These are phyloP conservation scores for Barbatosphaeria neglecta DNA, from an alignment of 495 filamentous ascomycete genomes.

Conservation along the genomic window DNA sequence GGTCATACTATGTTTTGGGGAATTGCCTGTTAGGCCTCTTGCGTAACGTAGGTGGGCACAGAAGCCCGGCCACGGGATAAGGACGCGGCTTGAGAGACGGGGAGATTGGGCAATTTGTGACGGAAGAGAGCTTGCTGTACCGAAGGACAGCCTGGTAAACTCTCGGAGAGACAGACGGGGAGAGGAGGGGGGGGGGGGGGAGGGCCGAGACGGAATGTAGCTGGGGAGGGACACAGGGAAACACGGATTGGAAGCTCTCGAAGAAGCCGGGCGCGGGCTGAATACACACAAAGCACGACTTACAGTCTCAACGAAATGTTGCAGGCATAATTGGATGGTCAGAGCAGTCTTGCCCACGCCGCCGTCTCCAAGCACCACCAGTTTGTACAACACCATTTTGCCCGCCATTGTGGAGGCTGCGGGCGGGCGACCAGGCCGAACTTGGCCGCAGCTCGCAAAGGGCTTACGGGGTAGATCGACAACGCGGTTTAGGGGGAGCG, in stretches of 20 bases:
- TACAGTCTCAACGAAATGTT: slow-evolving; percentile 50
- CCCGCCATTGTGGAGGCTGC: slow-evolving; percentile 38
- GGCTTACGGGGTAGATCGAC: neutral
- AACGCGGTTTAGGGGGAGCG: too few relatives aligned
- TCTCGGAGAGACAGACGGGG: too few relatives aligned
- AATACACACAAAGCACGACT: slow-evolving; percentile 6
- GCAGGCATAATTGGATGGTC: slow-evolving; percentile 81
- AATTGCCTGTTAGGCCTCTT: slow-evolving; percentile 12
- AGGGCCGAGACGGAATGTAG: too few relatives aligned
- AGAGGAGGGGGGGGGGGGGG: too few relatives aligned
- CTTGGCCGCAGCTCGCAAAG: neutral
- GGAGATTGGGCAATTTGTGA: neutral
- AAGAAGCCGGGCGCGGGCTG: too few relatives aligned
- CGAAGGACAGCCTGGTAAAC: too few relatives aligned
- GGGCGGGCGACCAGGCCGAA: neutral
- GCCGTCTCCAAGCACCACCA: slow-evolving; percentile 82
- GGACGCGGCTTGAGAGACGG: neutral
- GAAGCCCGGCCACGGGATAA: neutral
- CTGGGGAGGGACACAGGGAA: neutral
- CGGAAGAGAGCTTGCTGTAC: too few relatives aligned
- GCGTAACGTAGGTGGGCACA: neutral
- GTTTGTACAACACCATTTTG: slow-evolving; percentile 94
- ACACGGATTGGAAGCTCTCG: slow-evolving; percentile 1
- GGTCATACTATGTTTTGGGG: slow-evolving; percentile 55
- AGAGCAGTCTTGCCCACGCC: slow-evolving; percentile 90